Evolutionary conservation across 306 rosid genomes (phyloP).

Genomic region (Urtica urens): DNA sequence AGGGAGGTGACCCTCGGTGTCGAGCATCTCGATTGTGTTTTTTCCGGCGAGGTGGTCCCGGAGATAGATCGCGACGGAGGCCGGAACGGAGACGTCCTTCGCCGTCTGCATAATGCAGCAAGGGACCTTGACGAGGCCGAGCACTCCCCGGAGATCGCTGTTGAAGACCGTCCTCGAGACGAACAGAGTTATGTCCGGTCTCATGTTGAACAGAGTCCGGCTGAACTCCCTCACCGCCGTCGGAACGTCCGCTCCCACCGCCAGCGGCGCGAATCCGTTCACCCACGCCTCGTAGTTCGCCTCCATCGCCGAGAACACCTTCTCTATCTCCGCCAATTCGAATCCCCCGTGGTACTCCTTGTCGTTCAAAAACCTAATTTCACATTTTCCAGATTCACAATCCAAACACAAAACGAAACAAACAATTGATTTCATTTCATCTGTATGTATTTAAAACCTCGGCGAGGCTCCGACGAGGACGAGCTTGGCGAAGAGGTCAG

Average conservation of each 20-base stretch:
- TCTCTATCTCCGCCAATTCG: conserved; percentile 52
- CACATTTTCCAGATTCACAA: too few relatives aligned
- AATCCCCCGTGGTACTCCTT: conserved; percentile 83
- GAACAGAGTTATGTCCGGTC: conserved; percentile 79
- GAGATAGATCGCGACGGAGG: conserved; percentile 58
- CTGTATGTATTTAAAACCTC: conserved; percentile 21
- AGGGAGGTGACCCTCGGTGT: conserved; percentile 88
- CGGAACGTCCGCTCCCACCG: conserved; percentile 89
- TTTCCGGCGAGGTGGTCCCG: conserved; percentile 70
- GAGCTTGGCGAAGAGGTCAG: conserved; percentile 80
- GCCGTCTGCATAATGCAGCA: conserved; percentile 75
- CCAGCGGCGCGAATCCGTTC: conserved; percentile 60
- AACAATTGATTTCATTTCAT: neutral
- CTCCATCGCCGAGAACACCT: conserved; percentile 64
- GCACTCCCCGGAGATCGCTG: conserved; percentile 69
- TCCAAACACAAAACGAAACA: neutral
- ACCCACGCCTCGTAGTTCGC: conserved; percentile 82
- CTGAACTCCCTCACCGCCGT: conserved; percentile 67
- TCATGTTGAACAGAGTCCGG: conserved; percentile 79
- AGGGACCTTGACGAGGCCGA: conserved; percentile 68
- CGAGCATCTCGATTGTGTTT: conserved; percentile 61
- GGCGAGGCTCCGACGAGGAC: conserved; percentile 90
- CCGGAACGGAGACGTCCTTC: conserved; percentile 64
- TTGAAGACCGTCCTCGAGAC: conserved; percentile 53
- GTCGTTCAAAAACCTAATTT: conserved; percentile 63